Evolutionary conservation across 2,329 filamentous ascomycete species (phyloP), one percentile per base, ranked within the genome.

Genomic region (Aspergillus ochraceoroseus): DNA sequence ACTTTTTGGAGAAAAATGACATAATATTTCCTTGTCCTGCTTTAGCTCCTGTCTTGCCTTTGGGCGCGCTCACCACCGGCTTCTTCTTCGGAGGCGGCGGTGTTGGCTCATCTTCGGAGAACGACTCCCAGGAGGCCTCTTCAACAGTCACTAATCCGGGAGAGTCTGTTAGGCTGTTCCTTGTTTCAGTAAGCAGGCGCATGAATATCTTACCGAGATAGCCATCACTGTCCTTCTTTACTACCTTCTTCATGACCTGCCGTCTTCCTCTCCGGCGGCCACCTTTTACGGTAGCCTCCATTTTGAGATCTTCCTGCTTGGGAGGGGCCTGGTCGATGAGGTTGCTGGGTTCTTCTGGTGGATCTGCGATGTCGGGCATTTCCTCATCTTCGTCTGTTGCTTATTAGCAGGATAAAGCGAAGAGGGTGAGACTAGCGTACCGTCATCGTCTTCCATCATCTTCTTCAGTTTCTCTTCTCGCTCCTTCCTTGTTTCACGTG

Each of bases 1-100:
- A 85, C 57, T 88, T 92, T 71, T 94, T 95, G 28, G 76, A 75
- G 64, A 95, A 95, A 67, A 95, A 95, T 1, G 83, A 87, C 83
- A 89, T 94, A 58, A 95, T 94, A 60, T 74, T 94, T 2, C 88
- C 87, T 46, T 66, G 65, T 18, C 62, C 61, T 15, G 66, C 64
- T 58, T 87, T 86, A 1, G 70, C 67, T 1, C 67, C 67, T 13
- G 68, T 55, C 58, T 82, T 83, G 54, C 76, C 80, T 15, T 71
- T 62, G n/a, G 59, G 43, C 9, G 59, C 59, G 43, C 54, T 57
- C 23, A 79, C 31, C 59, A 63, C 59, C 4, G 67, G 62, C 14
- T 70, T 68, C 43, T 74, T 69, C 8, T 73, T 72, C 14, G 68
- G 62, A 5, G 70, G 65, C 1, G 68, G 70, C 2, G 68, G 70